A percentile compares a stretch with the other conserved stretches of the same genome.
Conservation (phyloP, 78 protist species). For the Dictyostelium capitatum region DNA sequence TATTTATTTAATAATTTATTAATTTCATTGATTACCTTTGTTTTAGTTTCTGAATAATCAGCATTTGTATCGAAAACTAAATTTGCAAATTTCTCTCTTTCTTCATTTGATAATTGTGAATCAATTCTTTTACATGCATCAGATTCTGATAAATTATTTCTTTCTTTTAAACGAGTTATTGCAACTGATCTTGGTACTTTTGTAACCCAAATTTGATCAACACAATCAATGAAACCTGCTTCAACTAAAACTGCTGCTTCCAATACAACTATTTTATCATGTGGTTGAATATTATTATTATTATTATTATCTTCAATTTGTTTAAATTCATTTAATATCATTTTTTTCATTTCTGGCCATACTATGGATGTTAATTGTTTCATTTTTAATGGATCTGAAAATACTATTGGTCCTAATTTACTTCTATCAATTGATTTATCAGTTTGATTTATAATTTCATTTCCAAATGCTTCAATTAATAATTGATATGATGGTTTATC, state of each 20-base stretch:
- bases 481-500: conserved; percentile 27
- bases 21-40: conserved; percentile 27
- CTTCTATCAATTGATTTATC: conserved; percentile 51
- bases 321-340: conserved; percentile 34
- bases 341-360: conserved; percentile 63
- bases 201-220: conserved; percentile 59
- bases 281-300: background rate
- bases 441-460: conserved; percentile 2
- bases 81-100: conserved; percentile 49
- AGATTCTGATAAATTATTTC: conserved; percentile 36
- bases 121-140: conserved; percentile 43
- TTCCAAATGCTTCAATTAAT: conserved; percentile 35
- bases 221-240: conserved; percentile 43
- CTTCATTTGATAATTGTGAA: conserved; percentile 57
- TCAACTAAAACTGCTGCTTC: conserved; percentile 76
- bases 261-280: conserved; percentile 46
- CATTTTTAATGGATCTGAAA: conserved; percentile 38
- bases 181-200: conserved; percentile 48
- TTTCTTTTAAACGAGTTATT: background rate
- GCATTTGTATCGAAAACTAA: conserved; percentile 51
- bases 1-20: background rate
- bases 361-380: conserved; percentile 26
- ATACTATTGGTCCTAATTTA: conserved; percentile 76
- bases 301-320: background rate
- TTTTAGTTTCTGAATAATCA: conserved; percentile 40